phyloP scores from a whole-genome alignment of 2,329 filamentous ascomycete species.

The Pseudophaeomoniella oleicola region DNA sequence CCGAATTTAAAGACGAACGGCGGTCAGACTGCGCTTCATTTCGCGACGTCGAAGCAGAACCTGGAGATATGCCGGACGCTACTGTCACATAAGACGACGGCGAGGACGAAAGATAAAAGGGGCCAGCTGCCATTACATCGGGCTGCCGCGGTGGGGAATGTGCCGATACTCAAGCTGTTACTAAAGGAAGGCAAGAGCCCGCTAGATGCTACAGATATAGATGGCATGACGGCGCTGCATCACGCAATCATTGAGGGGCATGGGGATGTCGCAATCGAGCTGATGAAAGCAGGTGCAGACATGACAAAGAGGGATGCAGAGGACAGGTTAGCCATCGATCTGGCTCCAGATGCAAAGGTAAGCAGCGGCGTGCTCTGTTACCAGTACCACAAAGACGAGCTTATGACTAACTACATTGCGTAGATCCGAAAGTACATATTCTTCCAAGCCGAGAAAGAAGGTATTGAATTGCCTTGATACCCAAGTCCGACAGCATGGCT shows the following conservation, averaged over 20 bases:
- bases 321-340: constrained; percentile 58
- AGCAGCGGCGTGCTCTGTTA: constrained; percentile 14
- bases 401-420: not conserved
- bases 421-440: constrained; percentile 65
- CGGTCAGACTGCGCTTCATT: constrained; percentile 71
- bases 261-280: constrained; percentile 65
- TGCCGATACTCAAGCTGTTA: constrained; percentile 72
- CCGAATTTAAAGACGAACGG: constrained; percentile 26
- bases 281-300: constrained; percentile 78
- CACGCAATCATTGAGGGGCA: constrained; percentile 49
- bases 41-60: constrained; percentile 79
- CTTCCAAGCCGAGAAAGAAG: constrained; percentile 68
- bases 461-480: constrained; percentile 46
- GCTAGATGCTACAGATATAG: constrained; percentile 65
- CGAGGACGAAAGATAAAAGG: constrained; percentile 67
- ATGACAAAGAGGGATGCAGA: constrained; percentile 59
- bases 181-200: constrained; percentile 62
- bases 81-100: constrained; percentile 60
- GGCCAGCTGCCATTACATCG: constrained; percentile 87
- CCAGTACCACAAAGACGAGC: not conserved
- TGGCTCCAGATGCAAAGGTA: constrained; percentile 78
- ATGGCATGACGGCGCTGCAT: constrained; percentile 80
- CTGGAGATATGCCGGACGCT: constrained; percentile 66
- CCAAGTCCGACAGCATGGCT: too few species aligned
- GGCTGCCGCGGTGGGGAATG: constrained; percentile 75